Evolutionary conservation across 2,329 filamentous ascomycete genomes (phyloP).

Genomic region (Ophiostoma pallidulum): DNA sequence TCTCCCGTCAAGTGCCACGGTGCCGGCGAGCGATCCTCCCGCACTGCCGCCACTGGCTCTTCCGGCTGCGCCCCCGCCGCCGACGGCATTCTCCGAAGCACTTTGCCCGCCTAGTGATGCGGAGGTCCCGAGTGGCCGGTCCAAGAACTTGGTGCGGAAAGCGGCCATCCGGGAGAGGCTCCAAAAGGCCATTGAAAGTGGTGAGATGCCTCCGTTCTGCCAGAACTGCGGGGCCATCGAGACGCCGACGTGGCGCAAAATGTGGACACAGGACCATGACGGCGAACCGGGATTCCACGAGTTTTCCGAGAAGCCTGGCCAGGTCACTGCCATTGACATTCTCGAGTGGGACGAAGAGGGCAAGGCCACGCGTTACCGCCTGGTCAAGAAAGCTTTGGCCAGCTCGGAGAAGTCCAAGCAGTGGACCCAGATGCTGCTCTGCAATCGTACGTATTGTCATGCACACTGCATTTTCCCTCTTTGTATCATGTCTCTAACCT

Average conservation of each 20-base stretch:
- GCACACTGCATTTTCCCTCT: neutral
- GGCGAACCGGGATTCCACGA: constrained; percentile 63
- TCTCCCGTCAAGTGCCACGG: neutral
- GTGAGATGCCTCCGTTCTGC: constrained; percentile 81
- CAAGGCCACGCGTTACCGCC: constrained; percentile 56
- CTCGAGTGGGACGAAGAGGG: constrained; percentile 54
- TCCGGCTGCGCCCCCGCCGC: constrained; percentile 21
- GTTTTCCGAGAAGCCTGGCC: constrained; percentile 62
- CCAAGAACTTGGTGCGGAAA: constrained; percentile 58
- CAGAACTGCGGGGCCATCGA: constrained; percentile 91
- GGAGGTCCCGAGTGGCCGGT: constrained; percentile 31
- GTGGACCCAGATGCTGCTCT: constrained; percentile 68
- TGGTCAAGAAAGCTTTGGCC: constrained; percentile 66
- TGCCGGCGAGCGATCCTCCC: constrained; percentile 40
- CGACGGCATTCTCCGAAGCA: constrained; percentile 29
- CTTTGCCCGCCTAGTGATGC: constrained; percentile 36
- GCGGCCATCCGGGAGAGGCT: constrained; percentile 49
- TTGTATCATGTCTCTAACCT: neutral
- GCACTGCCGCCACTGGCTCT: constrained; percentile 22
- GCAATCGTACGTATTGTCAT: constrained; percentile 60
- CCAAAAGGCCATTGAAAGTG: constrained; percentile 59
- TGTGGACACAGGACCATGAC: constrained; percentile 67
- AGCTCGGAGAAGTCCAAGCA: constrained; percentile 51
- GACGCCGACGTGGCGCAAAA: constrained; percentile 91
- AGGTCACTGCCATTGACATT: constrained; percentile 64